Conservation (phyloP, 2,329 filamentous ascomycete species). For the Catunica adiposa region DNA sequence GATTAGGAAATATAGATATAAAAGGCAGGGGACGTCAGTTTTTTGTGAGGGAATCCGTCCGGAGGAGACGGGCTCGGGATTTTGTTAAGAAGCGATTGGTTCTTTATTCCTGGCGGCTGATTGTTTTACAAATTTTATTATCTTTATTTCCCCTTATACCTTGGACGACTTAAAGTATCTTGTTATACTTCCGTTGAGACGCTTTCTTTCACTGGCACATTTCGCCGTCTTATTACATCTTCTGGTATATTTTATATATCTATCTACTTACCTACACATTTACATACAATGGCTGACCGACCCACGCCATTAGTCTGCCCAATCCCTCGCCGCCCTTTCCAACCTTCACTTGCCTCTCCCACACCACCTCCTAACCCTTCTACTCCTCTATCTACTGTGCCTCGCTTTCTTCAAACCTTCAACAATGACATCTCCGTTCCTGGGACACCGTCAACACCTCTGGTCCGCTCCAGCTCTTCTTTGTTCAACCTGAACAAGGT, state of each 20-base stretch:
- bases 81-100: no score
- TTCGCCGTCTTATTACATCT: background rate
- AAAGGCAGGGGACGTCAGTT: no score
- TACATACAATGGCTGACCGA: conserved; percentile 23
- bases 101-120: no score
- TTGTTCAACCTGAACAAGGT: conserved; percentile 56
- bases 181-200: no score
- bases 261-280: background rate
- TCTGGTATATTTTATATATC: background rate
- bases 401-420: conserved; percentile 11
- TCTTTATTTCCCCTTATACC: background rate
- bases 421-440: conserved; percentile 21
- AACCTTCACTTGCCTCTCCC: conserved; percentile 33
- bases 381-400: conserved; percentile 1
- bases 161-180: no score
- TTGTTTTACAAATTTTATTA: background rate
- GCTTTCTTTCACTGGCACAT: no score
- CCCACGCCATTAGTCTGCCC: conserved; percentile 44
- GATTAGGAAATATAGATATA: no score
- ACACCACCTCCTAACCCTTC: conserved; percentile 26
- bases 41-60: no score
- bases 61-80: no score
- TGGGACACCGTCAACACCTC: conserved; percentile 21
- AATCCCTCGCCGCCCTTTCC: conserved; percentile 55
- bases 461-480: conserved; percentile 14